A percentile compares a stretch with the other conserved stretches of the same genome.
These are phyloP conservation scores for Candida ortonii DNA, from an alignment of 805 yeast species.

Conservation along the genomic window DNA sequence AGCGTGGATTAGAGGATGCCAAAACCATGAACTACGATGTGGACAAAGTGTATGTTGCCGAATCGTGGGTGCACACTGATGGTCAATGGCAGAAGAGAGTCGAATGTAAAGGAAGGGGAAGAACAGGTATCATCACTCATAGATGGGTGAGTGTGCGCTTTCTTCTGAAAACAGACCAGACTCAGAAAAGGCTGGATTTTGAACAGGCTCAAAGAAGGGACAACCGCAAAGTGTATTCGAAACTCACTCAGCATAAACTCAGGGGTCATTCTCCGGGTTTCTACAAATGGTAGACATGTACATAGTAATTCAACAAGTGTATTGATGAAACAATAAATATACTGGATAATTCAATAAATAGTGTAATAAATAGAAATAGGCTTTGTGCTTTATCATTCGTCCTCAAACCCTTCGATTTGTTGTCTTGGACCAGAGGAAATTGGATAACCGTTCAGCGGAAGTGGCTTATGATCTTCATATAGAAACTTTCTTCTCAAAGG, in stretches of 20 bases:
- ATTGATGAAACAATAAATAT: too few relatives aligned
- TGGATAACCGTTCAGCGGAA: conserved; percentile 58
- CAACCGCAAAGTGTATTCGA: conserved; percentile 41
- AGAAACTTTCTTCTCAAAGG: conserved; percentile 69
- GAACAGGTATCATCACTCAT: conserved; percentile 75
- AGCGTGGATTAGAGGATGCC: conserved; percentile 70
- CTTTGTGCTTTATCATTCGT: conserved; percentile 32
- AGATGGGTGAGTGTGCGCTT: conserved; percentile 80
- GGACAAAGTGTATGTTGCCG: conserved; percentile 65
- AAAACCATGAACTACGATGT: conserved; percentile 54
- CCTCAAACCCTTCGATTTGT: conserved; percentile 54
- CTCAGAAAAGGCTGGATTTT: conserved; percentile 56
- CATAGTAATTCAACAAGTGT: conserved; percentile 4
- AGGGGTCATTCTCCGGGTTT: conserved; percentile 50
- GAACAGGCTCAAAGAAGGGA: conserved; percentile 51
- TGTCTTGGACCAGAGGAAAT: conserved; percentile 55
- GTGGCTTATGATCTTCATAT: conserved; percentile 61
- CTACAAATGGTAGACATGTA: conserved; percentile 49
- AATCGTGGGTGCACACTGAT: conserved; percentile 91
- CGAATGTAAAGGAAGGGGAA: conserved; percentile 88
- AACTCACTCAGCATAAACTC: conserved; percentile 42
- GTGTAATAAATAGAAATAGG: not conserved
- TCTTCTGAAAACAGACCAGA: conserved; percentile 65
- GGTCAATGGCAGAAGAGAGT: conserved; percentile 67
- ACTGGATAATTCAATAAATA: conserved; percentile 7